Conservation (phyloP, 78 protist species). For the Chrysochromulina parva region DNA sequence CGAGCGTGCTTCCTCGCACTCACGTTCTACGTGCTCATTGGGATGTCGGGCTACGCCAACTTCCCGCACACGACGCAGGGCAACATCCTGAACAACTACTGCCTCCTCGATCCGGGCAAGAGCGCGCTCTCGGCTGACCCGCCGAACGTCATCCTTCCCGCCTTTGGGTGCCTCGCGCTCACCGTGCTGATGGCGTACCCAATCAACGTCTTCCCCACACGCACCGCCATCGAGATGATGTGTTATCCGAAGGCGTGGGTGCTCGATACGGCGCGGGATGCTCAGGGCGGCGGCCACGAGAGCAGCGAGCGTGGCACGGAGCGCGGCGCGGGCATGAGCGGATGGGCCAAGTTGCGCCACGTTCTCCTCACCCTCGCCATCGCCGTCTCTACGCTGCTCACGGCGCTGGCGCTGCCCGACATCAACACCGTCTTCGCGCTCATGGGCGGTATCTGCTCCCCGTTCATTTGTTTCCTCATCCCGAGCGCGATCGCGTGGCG, state of each 20-base stretch:
- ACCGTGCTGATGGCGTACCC: slow-evolving; percentile 12
- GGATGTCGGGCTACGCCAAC: neutral
- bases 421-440: slow-evolving; percentile 19
- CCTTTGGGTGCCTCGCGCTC: neutral
- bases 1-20: neutral
- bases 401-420: neutral
- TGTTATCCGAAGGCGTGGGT: too few species aligned
- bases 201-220: neutral
- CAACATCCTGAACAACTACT: neutral
- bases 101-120: neutral
- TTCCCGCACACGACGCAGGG: neutral
- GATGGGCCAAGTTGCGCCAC: neutral
- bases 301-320: too few species aligned
- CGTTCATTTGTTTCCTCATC: neutral
- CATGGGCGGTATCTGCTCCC: neutral
- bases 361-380: neutral
- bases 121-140: too few species aligned
- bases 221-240: neutral
- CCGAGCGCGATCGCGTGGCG: neutral
- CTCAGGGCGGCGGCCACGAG: too few species aligned
- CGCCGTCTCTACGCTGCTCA: neutral
- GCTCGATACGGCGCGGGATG: too few species aligned
- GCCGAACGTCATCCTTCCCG: neutral
- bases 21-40: neutral
- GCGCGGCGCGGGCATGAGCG: neutral